Evolutionary conservation across 441 rosid species (phyloP), one percentile per base, ranked within the genome.

Genomic region (Erodium chrysanthum): DNA sequence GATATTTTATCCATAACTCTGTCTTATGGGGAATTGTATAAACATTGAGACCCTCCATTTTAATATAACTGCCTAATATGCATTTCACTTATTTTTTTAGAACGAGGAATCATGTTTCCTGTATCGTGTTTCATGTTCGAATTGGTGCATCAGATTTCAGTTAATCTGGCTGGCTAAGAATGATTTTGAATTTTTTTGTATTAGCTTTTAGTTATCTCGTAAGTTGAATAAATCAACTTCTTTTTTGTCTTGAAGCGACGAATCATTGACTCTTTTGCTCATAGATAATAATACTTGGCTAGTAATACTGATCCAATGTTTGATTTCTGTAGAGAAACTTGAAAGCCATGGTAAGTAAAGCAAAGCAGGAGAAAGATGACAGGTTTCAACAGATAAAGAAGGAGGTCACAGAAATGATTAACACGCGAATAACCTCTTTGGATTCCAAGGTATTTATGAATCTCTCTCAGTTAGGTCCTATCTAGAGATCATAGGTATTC

Each of bases 331-430:
- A 94, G 99, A 87, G 99, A 82, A 86, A 91, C 84, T 81, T 91
- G 78, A 91, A 87, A 76, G 73, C 81, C 75, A 94, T 94, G 97
- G 84, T 88, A 72, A 91, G 44, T 73, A 77, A 72, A 58, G 96
- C 84, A 21, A 91, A 82, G 77, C 86, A 83, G 81, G 96, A 94
- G 83, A 91, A 89, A 79, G 94, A 94, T 77, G 82, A 73, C 67
- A 86, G 82, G 81, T 89, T 91, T 79, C 91, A 87, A 77, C 84
- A 73, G 75, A 85, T 85, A 73, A 89, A 91, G 80, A 88, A 84
- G 76, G 99, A 94, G 78, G 91, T 94, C 76, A 77, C 78, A 72
- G 97, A 91, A 86, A 87, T 91, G 89, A 84, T 94, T 64, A 83
- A 76, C 77, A 67, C 75, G 64, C 79, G 66, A 58, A 70, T 67